Conservation (phyloP, 345 rosid genomes). For the Gossypium sturtianum region DNA sequence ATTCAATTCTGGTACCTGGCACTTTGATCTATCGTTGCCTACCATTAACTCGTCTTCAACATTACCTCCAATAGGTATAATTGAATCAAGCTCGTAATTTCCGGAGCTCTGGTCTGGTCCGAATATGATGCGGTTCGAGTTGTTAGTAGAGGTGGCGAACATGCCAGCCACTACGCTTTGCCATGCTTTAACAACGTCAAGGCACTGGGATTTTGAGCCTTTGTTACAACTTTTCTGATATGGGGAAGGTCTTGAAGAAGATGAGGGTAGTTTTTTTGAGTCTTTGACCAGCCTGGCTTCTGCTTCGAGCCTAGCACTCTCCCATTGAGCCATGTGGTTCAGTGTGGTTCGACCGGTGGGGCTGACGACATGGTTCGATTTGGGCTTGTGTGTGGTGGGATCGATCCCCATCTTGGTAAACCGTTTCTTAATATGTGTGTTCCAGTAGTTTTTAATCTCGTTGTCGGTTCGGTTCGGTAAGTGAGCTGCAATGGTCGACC, state of each 20-base stretch:
- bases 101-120: neutral
- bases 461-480: constrained; percentile 51
- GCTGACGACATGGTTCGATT: neutral
- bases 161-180: constrained; percentile 27
- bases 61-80: neutral
- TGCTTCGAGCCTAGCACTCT: constrained; percentile 31
- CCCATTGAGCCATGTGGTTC: constrained; percentile 39
- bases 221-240: neutral
- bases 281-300: constrained; percentile 26
- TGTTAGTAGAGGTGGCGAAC: constrained; percentile 10
- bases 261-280: neutral
- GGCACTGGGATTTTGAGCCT: constrained; percentile 27
- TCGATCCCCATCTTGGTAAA: constrained; percentile 37
- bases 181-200: constrained; percentile 42
- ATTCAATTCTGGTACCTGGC: neutral
- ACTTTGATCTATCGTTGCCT: constrained; percentile 7
- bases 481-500: constrained; percentile 52
- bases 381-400: constrained; percentile 44
- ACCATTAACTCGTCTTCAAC: neutral
- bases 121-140: neutral
- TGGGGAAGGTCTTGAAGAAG: neutral
- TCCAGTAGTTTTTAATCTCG: constrained; percentile 58
- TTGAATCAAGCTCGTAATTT: neutral
- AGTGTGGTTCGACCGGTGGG: constrained; percentile 2
- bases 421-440: constrained; percentile 49